A percentile compares a stretch with the other conserved stretches of the same genome.
Evolutionary conservation across 2,329 filamentous ascomycete species (phyloP).

Genomic region (Tolypocladium album): DNA sequence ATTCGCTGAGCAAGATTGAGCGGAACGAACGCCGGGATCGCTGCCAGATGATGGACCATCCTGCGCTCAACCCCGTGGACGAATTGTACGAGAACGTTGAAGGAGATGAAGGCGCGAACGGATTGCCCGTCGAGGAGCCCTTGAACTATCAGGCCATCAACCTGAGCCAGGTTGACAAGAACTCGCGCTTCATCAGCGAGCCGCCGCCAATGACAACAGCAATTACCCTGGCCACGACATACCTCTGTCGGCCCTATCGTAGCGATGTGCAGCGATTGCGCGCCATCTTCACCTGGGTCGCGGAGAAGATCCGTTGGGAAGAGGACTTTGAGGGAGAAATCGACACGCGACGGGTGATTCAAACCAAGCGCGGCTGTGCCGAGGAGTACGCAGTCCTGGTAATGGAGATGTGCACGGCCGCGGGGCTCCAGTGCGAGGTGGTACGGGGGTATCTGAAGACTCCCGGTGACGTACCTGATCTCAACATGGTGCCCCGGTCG

Average conservation of each 20-base stretch:
- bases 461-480: conserved; percentile 73
- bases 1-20: conserved; percentile 84
- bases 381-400: conserved; percentile 86
- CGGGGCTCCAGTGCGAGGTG: conserved; percentile 79
- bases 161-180: conserved; percentile 86
- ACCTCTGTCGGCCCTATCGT: conserved; percentile 86
- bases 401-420: conserved; percentile 84
- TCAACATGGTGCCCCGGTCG: conserved; percentile 70
- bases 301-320: conserved; percentile 93
- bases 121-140: conserved; percentile 69
- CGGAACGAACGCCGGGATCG: conserved; percentile 73
- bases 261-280: conserved; percentile 88
- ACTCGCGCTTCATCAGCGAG: conserved; percentile 77
- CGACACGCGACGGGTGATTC: conserved; percentile 74
- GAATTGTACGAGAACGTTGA: conserved; percentile 76
- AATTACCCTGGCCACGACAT: conserved; percentile 73
- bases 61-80: conserved; percentile 80
- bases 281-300: conserved; percentile 94
- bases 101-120: conserved; percentile 82
- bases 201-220: conserved; percentile 76
- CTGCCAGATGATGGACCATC: conserved; percentile 89
- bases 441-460: conserved; percentile 84
- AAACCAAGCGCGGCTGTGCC: conserved; percentile 72
- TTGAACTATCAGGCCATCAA: conserved; percentile 74
- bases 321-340: conserved; percentile 82